Evolutionary conservation across 2,329 filamentous ascomycete genomes (phyloP).

Genomic region (Sclerotinia minor): DNA sequence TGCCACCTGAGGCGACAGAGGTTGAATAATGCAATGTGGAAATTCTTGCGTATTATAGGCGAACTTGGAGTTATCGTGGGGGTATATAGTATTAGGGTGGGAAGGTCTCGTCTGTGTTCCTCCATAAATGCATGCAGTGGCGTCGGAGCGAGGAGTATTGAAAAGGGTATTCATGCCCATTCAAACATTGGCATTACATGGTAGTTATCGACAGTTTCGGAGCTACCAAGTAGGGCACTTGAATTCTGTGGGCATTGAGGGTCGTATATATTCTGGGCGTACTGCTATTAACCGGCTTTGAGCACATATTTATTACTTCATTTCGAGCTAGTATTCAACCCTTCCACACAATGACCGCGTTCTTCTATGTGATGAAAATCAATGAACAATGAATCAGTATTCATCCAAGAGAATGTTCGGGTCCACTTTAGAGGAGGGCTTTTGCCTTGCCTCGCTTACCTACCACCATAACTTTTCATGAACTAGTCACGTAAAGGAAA

Average conservation of each 20-base stretch:
- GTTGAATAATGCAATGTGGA: slow-evolving; percentile 6
- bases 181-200: slow-evolving; percentile 6
- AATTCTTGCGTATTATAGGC: neutral
- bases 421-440: no score
- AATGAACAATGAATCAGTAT: neutral
- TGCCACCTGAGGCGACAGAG: slow-evolving; percentile 21
- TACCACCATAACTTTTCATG: no score
- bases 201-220: neutral
- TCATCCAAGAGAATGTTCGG: neutral
- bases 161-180: neutral
- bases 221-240: neutral
- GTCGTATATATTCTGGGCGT: neutral
- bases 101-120: neutral
- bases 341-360: neutral
- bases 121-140: slow-evolving; percentile 10
- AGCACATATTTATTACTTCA: neutral
- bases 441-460: no score
- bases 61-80: slow-evolving; percentile 12
- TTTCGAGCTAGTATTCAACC: neutral
- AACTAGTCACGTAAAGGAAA: no score
- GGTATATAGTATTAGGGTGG: slow-evolving; percentile 1
- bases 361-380: neutral
- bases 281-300: neutral
- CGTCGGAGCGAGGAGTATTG: slow-evolving; percentile 16
- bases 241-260: neutral